Evolutionary conservation across 225 moss, liverwort and hornwort genomes (phyloP), one percentile per base, ranked within the genome.

Genomic region (Polytrichum formosum): DNA sequence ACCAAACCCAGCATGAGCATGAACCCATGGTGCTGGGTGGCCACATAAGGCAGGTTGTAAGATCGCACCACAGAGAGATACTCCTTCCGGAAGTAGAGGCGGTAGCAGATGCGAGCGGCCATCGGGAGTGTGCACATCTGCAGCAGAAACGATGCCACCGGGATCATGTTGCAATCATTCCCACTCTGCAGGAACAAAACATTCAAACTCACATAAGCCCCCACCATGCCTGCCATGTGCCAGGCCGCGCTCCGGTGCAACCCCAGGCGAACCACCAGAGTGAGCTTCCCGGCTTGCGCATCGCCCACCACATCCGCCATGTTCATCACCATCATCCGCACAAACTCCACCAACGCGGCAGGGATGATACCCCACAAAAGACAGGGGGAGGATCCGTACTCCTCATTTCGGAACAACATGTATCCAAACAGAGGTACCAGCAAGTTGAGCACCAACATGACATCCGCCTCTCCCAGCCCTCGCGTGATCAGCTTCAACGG

Each of bases 291-390:
- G 0, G 75, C 75, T 10, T 67, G n/a, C 1, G 70, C 6, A 26
- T 75, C 70, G 31, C 70, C 70, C 4, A 70, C 75, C 20, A 75
- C 70, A 5, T 75, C 75, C 37, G 75, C 75, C 70, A 75, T 75
- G 56, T 75, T 75, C 75, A 75, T 75, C 26, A 75, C 75, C 75
- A 75, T 70, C 75, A 75, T 75, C 35, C 70, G 70, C 18, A 70
- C 75, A 28, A 64, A 75, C 8, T 75, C 75, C 5, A 75, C 64
- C 0, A 75, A 1, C 0, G 75, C 75, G 0, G 75, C 55, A 0
- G 75, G 75, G 3, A 58, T 1, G 56, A 64, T n/a, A 7, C 69
- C 55, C 6, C 69, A 61, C 5, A 75, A 65, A 6, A 65, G 64
- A 0, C 7, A 2, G 5, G 64, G 63, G 1, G 55, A 55, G 2